Conservation (phyloP, 257 asterid genomes). For the Verbena officinalis region DNA sequence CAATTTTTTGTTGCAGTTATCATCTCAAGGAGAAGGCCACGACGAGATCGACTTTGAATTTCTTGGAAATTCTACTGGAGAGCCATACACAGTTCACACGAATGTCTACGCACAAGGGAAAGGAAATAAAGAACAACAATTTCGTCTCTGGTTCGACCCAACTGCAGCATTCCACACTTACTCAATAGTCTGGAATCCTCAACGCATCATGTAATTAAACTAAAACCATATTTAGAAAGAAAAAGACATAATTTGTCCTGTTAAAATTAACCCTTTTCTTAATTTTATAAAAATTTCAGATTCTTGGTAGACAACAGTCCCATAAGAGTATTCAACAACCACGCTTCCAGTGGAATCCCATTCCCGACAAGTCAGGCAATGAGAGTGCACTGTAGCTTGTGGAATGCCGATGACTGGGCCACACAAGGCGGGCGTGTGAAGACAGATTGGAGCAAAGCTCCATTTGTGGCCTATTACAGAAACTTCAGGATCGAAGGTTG, state of each 20-base stretch:
- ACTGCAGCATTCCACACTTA: slow-evolving; percentile 24
- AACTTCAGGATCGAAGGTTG: not conserved
- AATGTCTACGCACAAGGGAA: slow-evolving; percentile 13
- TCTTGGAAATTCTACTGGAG: slow-evolving; percentile 7
- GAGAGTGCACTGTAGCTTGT: slow-evolving; percentile 3
- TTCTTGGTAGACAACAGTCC: not conserved
- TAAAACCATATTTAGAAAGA: not conserved
- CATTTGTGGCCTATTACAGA: not conserved
- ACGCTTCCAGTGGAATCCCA: not conserved
- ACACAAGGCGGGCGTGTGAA: slow-evolving; percentile 1
- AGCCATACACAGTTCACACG: slow-evolving; percentile 25
- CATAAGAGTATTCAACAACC: not conserved
- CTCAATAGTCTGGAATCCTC: slow-evolving; percentile 24
- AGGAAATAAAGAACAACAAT: slow-evolving; percentile 24
- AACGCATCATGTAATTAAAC: slow-evolving; percentile 9
- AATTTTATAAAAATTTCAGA: no score
- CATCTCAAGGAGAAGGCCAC: slow-evolving; percentile 14
- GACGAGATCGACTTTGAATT: slow-evolving; percentile 27
- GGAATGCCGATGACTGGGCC: slow-evolving; percentile 3
- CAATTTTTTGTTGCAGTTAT: not conserved
- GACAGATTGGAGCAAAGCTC: not conserved
- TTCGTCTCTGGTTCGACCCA: slow-evolving; percentile 30
- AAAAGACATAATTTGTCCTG: no score
- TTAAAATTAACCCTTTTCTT: no score
- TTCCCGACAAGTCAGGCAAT: not conserved